Evolutionary conservation across 495 filamentous ascomycete species (phyloP).

Genomic region (Annulohypoxylon bovei): DNA sequence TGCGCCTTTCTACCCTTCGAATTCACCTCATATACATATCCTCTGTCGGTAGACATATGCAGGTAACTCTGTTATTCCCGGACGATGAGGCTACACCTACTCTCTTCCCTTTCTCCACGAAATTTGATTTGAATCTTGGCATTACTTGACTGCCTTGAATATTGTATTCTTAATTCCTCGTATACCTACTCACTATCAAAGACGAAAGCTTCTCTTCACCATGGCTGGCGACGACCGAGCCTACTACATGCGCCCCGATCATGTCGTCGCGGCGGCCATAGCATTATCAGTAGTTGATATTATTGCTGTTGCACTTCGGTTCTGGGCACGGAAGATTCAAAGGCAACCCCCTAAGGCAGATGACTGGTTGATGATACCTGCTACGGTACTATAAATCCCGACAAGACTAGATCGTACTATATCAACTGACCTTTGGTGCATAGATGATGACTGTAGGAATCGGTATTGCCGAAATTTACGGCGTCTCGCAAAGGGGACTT

Average conservation of each 20-base stretch:
- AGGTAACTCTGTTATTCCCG: neutral
- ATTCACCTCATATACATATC: neutral
- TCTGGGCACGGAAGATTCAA: constrained; percentile 40
- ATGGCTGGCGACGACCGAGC: neutral
- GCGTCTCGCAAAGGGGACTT: constrained; percentile 28
- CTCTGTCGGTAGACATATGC: neutral
- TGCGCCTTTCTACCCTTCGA: neutral
- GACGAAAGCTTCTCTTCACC: neutral
- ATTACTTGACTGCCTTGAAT: neutral
- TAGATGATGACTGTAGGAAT: constrained; percentile 37
- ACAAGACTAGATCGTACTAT: too few species aligned
- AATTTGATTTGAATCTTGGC: neutral
- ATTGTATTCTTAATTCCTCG: neutral
- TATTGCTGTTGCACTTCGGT: constrained; percentile 33
- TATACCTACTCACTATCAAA: neutral
- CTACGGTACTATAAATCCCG: constrained; percentile 29
- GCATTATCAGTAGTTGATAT: constrained; percentile 30
- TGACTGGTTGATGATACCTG: constrained; percentile 51
- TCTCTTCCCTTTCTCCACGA: neutral
- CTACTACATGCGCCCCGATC: constrained; percentile 32
- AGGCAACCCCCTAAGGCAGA: constrained; percentile 43
- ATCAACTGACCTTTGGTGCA: neutral
- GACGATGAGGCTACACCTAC: neutral
- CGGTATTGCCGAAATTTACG: constrained; percentile 30
- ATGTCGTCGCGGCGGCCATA: constrained; percentile 29